Percentiles rank a stretch among this genome's conserved stretches.
Conservation (phyloP, 306 rosid genomes). For the Pterocarpus macrocarpus region DNA sequence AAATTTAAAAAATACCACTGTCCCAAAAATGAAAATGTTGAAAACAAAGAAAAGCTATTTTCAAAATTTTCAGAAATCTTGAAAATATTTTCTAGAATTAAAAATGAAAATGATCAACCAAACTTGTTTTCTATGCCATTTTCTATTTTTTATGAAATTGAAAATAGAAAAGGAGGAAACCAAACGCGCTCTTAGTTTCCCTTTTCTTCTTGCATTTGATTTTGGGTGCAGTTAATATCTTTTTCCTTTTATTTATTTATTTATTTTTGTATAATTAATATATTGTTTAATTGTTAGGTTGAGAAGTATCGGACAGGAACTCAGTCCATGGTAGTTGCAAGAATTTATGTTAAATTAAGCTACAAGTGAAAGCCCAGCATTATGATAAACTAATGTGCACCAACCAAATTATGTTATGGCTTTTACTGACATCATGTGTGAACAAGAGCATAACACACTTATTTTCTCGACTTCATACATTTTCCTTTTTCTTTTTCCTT, state of each 20-base stretch:
- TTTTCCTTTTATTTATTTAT: not conserved
- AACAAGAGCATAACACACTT: not conserved
- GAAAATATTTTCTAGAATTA: too few relatives aligned
- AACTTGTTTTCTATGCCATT: too few relatives aligned
- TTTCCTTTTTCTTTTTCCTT: not conserved
- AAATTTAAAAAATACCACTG: too few relatives aligned
- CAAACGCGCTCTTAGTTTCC: not conserved
- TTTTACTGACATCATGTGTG: constrained; percentile 43
- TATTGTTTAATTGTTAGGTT: not conserved
- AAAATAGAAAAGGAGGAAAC: too few relatives aligned
- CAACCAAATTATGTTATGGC: not conserved
- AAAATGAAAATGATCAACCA: too few relatives aligned
- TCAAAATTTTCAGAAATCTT: too few relatives aligned
- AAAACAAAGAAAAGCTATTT: too few relatives aligned
- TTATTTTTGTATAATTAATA: too few relatives aligned
- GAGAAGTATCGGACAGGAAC: not conserved
- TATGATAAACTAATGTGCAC: constrained; percentile 1
- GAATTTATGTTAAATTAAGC: not conserved
- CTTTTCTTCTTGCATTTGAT: not conserved
- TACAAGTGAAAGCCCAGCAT: constrained; percentile 5
- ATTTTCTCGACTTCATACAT: not conserved
- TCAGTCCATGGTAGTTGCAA: not conserved
- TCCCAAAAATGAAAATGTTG: too few relatives aligned
- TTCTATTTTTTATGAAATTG: too few relatives aligned
- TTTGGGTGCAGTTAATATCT: not conserved